Conservation (phyloP, 352 stramenopile genomes). For the Pythium scleroteichum region DNA sequence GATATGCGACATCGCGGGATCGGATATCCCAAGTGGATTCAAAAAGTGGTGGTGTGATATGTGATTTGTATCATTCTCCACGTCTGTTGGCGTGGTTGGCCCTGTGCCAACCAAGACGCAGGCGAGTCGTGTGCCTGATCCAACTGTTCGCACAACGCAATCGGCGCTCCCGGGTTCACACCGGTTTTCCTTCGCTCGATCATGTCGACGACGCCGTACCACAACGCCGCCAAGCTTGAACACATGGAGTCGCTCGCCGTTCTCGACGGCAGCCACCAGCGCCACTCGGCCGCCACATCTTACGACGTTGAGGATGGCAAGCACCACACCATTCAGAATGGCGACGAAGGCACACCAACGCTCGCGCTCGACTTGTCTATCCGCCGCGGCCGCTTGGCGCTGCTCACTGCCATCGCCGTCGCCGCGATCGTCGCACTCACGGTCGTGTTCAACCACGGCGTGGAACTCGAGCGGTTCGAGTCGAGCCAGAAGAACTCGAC, state of each 20-base stretch:
- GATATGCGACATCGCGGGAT: not conserved
- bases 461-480: constrained; percentile 16
- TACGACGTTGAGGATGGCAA: not conserved
- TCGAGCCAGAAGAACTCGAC: constrained; percentile 3
- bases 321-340: not conserved
- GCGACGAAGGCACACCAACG: not conserved
- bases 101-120: too few relatives aligned
- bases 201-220: constrained; percentile 4
- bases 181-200: too few relatives aligned
- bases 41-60: too few relatives aligned
- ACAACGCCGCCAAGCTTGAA: constrained; percentile 1
- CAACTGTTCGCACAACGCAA: too few relatives aligned
- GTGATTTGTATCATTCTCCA: too few relatives aligned
- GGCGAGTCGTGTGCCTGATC: too few relatives aligned
- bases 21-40: not conserved
- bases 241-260: constrained; percentile 5
- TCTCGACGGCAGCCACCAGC: not conserved
- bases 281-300: not conserved
- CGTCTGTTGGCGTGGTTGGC: too few relatives aligned
- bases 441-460: constrained; percentile 3
- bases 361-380: constrained; percentile 6
- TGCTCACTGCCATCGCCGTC: constrained; percentile 3
- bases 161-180: too few relatives aligned
- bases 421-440: constrained; percentile 9
- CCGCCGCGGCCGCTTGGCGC: not conserved